These are phyloP conservation scores for Graphilbum fragrans DNA, from an alignment of 2,329 filamentous ascomycete genomes.

Conservation along the genomic window DNA sequence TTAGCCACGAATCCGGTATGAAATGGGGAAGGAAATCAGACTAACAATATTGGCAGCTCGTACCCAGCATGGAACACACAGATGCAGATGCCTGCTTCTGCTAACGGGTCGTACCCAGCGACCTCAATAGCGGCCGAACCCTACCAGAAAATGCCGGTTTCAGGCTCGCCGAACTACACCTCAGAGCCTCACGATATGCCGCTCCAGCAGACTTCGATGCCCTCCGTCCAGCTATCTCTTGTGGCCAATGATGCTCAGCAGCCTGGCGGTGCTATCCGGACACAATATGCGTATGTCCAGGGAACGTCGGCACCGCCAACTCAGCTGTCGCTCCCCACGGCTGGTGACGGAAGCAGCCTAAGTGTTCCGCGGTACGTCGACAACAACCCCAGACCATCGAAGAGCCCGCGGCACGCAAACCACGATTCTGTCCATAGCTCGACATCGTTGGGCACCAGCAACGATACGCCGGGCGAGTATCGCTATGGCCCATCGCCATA, in stretches of 20 bases:
- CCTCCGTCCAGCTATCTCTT: slow-evolving; percentile 39
- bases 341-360: slow-evolving; percentile 27
- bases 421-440: slow-evolving; percentile 41
- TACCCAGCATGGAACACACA: slow-evolving; percentile 46
- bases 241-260: slow-evolving; percentile 35
- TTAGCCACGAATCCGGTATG: too few species aligned
- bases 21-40: not conserved
- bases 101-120: slow-evolving; percentile 24
- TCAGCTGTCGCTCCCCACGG: slow-evolving; percentile 32
- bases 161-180: slow-evolving; percentile 33
- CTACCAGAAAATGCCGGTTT: slow-evolving; percentile 40
- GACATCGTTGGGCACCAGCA: slow-evolving; percentile 31
- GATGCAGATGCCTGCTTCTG: slow-evolving; percentile 23
- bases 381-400: slow-evolving; percentile 38
- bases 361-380: slow-evolving; percentile 47
- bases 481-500: slow-evolving; percentile 39
- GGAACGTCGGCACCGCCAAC: slow-evolving; percentile 36
- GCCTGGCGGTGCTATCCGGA: slow-evolving; percentile 30
- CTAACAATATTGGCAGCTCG: slow-evolving; percentile 27
- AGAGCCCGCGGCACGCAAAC: slow-evolving; percentile 41
- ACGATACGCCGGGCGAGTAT: slow-evolving; percentile 40
- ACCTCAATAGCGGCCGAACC: slow-evolving; percentile 36
- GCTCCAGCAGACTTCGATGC: slow-evolving; percentile 39
- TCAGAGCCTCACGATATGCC: slow-evolving; percentile 42
- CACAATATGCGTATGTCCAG: slow-evolving; percentile 43